These are phyloP conservation scores for Reutealis trisperma DNA, from an alignment of 345 rosid genomes.

Conservation along the genomic window DNA sequence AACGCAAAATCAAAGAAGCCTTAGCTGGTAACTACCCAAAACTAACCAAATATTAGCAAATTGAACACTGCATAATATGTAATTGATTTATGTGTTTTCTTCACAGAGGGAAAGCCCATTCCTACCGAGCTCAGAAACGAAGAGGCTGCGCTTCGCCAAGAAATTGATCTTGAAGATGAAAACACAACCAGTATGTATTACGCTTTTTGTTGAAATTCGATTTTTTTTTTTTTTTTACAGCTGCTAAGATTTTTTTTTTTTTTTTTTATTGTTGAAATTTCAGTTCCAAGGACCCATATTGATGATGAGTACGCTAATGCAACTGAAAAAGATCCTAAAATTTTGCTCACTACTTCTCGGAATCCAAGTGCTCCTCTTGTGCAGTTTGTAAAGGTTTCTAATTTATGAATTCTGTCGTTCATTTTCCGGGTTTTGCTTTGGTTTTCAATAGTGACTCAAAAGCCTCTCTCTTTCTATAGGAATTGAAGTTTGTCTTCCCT, in stretches of 20 bases:
- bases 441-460: background rate
- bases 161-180: slow-evolving; percentile 86
- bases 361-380: slow-evolving; percentile 84
- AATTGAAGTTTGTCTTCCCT: slow-evolving; percentile 79
- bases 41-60: background rate
- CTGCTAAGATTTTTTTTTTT: background rate
- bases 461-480: slow-evolving; percentile 44
- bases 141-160: slow-evolving; percentile 76
- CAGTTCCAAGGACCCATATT: slow-evolving; percentile 73
- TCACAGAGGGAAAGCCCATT: slow-evolving; percentile 85
- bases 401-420: no score
- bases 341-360: slow-evolving; percentile 82
- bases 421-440: background rate
- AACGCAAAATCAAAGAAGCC: slow-evolving; percentile 84
- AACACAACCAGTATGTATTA: slow-evolving; percentile 53
- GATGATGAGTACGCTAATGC: slow-evolving; percentile 92
- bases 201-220: background rate
- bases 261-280: slow-evolving; percentile 18
- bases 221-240: background rate
- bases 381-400: slow-evolving; percentile 68
- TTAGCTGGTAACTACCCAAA: slow-evolving; percentile 48
- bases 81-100: background rate
- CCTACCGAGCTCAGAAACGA: slow-evolving; percentile 91
- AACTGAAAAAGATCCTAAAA: slow-evolving; percentile 66
- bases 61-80: no score